These are phyloP conservation scores for Cicer yamashitae DNA, from an alignment of 306 rosid genomes.

Conservation along the genomic window DNA sequence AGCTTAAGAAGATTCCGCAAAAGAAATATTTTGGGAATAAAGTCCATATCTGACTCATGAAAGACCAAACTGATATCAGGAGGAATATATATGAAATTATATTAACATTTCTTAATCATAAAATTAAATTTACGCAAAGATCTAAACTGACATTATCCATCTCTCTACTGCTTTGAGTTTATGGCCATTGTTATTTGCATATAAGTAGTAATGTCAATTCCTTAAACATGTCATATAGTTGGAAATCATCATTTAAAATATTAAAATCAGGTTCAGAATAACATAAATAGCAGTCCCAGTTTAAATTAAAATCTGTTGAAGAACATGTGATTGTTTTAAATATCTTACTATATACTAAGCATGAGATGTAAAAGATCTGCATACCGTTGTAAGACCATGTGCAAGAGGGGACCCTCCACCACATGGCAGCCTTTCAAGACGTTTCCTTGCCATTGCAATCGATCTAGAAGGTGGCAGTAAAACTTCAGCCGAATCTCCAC, in stretches of 20 bases:
- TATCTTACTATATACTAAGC: conserved; percentile 21
- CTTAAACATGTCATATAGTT: conserved; percentile 17
- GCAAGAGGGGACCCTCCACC: conserved; percentile 99
- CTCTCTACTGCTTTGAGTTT: conserved; percentile 34
- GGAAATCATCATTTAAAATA: conserved; percentile 32
- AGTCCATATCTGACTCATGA: conserved; percentile 32
- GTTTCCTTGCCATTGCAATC: conserved; percentile 96
- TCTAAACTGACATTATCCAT: conserved; percentile 21
- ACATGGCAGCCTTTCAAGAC: conserved; percentile 97
- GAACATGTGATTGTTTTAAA: conserved; percentile 22
- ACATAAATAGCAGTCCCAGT: neutral
- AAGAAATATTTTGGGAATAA: conserved; percentile 22
- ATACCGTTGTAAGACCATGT: conserved; percentile 92
- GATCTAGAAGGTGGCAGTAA: conserved; percentile 99
- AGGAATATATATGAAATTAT: conserved; percentile 22
- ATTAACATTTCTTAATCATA: conserved; percentile 13
- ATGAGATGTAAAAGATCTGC: conserved; percentile 46
- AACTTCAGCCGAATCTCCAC: conserved; percentile 97
- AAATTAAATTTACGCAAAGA: conserved; percentile 23
- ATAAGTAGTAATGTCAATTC: conserved; percentile 22
- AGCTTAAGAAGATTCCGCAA: conserved; percentile 39
- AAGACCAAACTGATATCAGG: conserved; percentile 20
- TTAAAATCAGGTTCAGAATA: conserved; percentile 9
- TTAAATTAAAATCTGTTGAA: no score
- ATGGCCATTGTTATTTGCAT: conserved; percentile 31